Conservation (phyloP, 768 basidiomycete species). For the Rhodocollybia butyracea region DNA sequence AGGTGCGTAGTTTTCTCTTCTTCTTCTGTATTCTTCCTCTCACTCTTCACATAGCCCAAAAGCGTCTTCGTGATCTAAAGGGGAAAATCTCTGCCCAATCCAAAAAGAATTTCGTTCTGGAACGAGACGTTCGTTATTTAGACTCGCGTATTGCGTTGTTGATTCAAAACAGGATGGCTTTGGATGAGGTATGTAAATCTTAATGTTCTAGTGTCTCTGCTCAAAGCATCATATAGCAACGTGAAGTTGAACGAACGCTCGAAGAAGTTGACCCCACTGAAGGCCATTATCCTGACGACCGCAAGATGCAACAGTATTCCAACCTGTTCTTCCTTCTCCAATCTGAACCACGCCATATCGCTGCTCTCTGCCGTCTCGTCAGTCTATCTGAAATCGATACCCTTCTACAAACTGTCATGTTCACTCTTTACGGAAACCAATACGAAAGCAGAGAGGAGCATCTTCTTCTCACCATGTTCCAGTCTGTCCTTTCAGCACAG, state of each 20-base stretch:
- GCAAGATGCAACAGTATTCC: constrained; percentile 92
- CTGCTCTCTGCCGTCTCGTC: constrained; percentile 93
- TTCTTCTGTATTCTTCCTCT: constrained; percentile 4
- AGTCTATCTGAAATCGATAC: constrained; percentile 97
- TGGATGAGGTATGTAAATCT: constrained; percentile 71
- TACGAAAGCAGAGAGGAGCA: constrained; percentile 99
- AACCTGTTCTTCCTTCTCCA: constrained; percentile 99
- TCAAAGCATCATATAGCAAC: constrained; percentile 57
- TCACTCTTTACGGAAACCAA: constrained; percentile 98
- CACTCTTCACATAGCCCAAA: constrained; percentile 67
- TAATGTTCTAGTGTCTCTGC: background rate
- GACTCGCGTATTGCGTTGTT: constrained; percentile 96
- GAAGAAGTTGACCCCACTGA: constrained; percentile 95
- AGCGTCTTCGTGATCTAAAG: constrained; percentile 93
- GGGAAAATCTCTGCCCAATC: constrained; percentile 96
- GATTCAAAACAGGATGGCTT: constrained; percentile 97
- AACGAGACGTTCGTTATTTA: constrained; percentile 96
- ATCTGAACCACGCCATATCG: constrained; percentile 96
- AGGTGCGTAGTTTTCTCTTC: constrained; percentile 42
- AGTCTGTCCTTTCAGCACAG: constrained; percentile 96
- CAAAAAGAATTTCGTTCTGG: constrained; percentile 99
- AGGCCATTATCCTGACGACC: constrained; percentile 92
- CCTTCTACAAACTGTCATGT: constrained; percentile 99
- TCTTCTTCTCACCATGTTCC: constrained; percentile 97
- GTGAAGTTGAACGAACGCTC: constrained; percentile 90